Evolutionary conservation across 2,329 filamentous ascomycete species (phyloP).

Genomic region (Nothomitra cinnamomea): DNA sequence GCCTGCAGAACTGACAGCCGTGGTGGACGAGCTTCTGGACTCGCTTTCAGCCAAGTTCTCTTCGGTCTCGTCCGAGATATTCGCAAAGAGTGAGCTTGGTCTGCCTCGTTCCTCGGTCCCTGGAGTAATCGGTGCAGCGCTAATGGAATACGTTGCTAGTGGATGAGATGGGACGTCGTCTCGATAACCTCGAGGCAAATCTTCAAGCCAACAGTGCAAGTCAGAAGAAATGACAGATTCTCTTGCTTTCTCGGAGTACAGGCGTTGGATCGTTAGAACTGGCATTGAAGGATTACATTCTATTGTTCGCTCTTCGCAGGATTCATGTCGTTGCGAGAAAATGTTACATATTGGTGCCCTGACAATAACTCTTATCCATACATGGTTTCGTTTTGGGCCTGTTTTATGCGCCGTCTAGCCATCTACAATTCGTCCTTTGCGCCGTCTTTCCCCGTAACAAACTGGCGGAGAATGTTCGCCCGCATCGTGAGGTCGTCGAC

Average conservation of each 20-base stretch:
- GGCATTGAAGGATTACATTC: neutral
- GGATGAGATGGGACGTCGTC: conserved; percentile 79
- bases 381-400: neutral
- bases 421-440: conserved; percentile 56
- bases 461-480: conserved; percentile 74
- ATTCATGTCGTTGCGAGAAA: neutral
- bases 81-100: conserved; percentile 57
- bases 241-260: neutral
- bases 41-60: conserved; percentile 75
- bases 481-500: conserved; percentile 72
- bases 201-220: conserved; percentile 32
- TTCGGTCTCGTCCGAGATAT: conserved; percentile 68
- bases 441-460: conserved; percentile 38
- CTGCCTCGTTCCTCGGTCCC: neutral
- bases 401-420: conserved; percentile 6
- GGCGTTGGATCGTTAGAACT: neutral
- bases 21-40: conserved; percentile 75
- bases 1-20: conserved; percentile 51
- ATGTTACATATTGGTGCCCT: neutral
- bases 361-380: neutral
- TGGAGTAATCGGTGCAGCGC: neutral
- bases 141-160: conserved; percentile 34
- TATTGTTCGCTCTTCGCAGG: neutral
- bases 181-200: conserved; percentile 68
- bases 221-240: neutral